Evolutionary conservation across 2,329 filamentous ascomycete genomes (phyloP).

Genomic region (Parastagonospora nodorum): DNA sequence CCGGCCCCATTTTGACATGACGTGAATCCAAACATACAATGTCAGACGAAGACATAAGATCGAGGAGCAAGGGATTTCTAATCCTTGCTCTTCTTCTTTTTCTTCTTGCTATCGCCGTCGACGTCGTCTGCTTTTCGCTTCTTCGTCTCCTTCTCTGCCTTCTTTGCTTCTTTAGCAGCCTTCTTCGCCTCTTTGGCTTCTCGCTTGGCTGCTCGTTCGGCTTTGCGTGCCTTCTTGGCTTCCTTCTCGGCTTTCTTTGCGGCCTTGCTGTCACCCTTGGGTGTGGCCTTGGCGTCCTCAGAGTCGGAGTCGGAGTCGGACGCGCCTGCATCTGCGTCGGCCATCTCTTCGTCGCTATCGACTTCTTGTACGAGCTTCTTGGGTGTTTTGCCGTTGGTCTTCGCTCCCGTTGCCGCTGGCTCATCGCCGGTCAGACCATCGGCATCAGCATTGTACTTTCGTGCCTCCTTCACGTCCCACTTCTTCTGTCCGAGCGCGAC

Average conservation of each 20-base stretch:
- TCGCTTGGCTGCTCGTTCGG: conserved; percentile 45
- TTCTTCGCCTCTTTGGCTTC: conserved; percentile 59
- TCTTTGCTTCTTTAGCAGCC: conserved; percentile 56
- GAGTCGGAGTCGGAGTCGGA: conserved; percentile 42
- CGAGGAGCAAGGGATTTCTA: conserved; percentile 21
- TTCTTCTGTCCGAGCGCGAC: conserved; percentile 60
- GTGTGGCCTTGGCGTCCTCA: conserved; percentile 43
- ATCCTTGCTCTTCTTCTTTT: conserved; percentile 65
- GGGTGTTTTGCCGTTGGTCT: conserved; percentile 51
- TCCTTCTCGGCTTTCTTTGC: conserved; percentile 49
- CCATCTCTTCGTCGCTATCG: conserved; percentile 49
- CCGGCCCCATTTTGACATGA: conserved; percentile 21
- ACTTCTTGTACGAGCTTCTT: conserved; percentile 58
- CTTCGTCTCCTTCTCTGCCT: conserved; percentile 60
- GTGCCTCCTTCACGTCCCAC: conserved; percentile 88
- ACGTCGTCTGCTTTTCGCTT: conserved; percentile 55
- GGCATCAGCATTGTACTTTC: conserved; percentile 93
- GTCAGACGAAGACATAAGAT: conserved; percentile 5
- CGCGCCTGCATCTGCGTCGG: conserved; percentile 44
- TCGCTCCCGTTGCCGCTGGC: conserved; percentile 62
- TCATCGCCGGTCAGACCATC: conserved; percentile 79
- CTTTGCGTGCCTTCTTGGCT: conserved; percentile 52
- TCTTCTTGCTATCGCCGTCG: conserved; percentile 56
- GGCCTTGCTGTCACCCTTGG: conserved; percentile 45
- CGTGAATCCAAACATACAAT: conserved; percentile 17